Base-by-base conservation (phyloP, 306 rosid species). In the Fragaria ananassa region DNA sequence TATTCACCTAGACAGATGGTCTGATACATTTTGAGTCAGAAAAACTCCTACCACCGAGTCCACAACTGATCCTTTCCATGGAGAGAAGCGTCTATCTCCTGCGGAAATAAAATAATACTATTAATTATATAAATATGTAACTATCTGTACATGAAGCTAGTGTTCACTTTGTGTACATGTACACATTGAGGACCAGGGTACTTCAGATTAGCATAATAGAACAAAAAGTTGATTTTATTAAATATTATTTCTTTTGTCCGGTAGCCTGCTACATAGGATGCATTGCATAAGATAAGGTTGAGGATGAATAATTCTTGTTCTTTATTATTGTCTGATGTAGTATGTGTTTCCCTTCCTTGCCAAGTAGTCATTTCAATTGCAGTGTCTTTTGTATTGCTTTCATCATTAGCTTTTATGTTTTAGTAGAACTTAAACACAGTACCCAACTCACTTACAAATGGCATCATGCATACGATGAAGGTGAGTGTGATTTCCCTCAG, bases 11-110 rank as follows among this genome's bases (percentile, higher is more conserved):
- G 99, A 96, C 69, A 96, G 96, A 82, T 96, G 99, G 80, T 96
- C 99, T 23, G 99, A 86, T 54, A 96, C 99, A 86, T 96, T 96
- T 81, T 96, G 99, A 63, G 99, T 96, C 37, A 96, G 97, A 80
- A 96, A 96, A 75, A 96, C 99, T 81, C 99, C 99, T 69, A 96
- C 85, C 74, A 96, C 99, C 5, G 99, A 96, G 87, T 96, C 99
- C 80, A 96, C 83, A 57, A 96, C 98, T 25, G 99, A 96, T 80
- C 99, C 99, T 86, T 96, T 96, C 99, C 99, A 96, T 69, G 49
- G 83, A 80, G 99, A 88, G 87, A 96, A 96, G 76, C 97, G 91
- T 72, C 99, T 91, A 76, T 96, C 99, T 57, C 99, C 99, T 96
- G 96, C 79, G 63, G 65, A 90, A 79, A 81, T 77, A 78, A 37